Conservation (phyloP, 164 flowering plant genomes). For the Chimonanthus salicifolius region DNA sequence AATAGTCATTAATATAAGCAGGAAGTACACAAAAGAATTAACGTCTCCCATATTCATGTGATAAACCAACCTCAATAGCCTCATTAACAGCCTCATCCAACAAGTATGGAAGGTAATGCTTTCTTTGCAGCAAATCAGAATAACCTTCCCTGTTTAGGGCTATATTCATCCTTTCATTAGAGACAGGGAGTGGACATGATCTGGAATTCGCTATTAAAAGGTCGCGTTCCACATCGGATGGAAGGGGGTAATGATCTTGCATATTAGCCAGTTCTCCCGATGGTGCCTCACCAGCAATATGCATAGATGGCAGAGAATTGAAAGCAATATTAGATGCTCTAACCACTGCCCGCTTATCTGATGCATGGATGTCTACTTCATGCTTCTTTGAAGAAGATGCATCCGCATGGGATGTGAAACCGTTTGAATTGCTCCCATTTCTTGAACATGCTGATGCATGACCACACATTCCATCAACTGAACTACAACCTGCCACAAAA, state of each 20-base stretch:
- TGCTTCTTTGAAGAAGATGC: constrained; percentile 19
- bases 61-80: constrained; percentile 64
- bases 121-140: constrained; percentile 21
- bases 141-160: constrained; percentile 15
- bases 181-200: constrained; percentile 41
- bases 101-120: constrained; percentile 57
- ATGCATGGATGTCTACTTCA: constrained; percentile 11
- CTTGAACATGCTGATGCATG: constrained; percentile 22
- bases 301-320: constrained; percentile 46
- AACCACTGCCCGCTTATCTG: constrained; percentile 17
- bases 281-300: constrained; percentile 24
- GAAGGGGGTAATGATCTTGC: constrained; percentile 11
- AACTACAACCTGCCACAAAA: constrained; percentile 15
- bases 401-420: constrained; percentile 5
- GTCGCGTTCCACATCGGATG: constrained; percentile 16
- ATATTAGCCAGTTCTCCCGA: constrained; percentile 8
- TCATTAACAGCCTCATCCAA: constrained; percentile 45
- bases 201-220: constrained; percentile 16
- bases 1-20: background rate
- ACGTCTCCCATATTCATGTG: background rate
- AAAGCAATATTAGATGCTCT: constrained; percentile 39
- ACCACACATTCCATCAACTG: constrained; percentile 27
- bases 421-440: constrained; percentile 19
- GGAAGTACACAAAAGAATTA: background rate
- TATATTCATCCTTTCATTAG: constrained; percentile 16